These are phyloP conservation scores for Quercus robur DNA, from an alignment of 306 rosid genomes.

Conservation along the genomic window DNA sequence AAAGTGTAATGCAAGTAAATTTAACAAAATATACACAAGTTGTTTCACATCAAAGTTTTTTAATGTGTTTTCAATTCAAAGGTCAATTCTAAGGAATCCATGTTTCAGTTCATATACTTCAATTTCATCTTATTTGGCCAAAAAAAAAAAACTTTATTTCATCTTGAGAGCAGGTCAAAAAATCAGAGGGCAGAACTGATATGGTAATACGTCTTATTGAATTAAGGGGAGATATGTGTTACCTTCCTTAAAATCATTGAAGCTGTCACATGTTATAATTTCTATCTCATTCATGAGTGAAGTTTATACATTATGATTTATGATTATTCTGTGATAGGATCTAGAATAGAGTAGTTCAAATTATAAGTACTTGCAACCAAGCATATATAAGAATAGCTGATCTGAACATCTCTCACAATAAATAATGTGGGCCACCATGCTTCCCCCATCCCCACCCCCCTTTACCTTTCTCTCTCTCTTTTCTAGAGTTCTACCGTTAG, in stretches of 20 bases:
- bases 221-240: neutral
- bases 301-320: neutral
- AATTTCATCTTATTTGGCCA: too few species aligned
- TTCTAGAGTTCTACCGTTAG: conserved; percentile 10
- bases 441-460: too few species aligned
- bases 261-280: conserved; percentile 4
- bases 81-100: neutral
- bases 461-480: neutral
- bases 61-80: neutral
- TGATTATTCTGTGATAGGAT: neutral
- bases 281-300: neutral
- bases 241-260: neutral
- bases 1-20: neutral
- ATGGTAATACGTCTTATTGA: neutral
- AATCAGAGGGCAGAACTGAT: neutral
- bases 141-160: neutral
- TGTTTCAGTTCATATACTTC: neutral
- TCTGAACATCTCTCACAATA: neutral
- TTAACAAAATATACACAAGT: neutral
- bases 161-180: neutral
- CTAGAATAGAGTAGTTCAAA: neutral
- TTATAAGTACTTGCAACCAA: neutral
- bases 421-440: neutral
- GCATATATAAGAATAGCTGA: neutral
- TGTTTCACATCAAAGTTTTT: neutral